Evolutionary conservation across 768 basidiomycete species (phyloP).

Genomic region (Collybiopsis luxurians): DNA sequence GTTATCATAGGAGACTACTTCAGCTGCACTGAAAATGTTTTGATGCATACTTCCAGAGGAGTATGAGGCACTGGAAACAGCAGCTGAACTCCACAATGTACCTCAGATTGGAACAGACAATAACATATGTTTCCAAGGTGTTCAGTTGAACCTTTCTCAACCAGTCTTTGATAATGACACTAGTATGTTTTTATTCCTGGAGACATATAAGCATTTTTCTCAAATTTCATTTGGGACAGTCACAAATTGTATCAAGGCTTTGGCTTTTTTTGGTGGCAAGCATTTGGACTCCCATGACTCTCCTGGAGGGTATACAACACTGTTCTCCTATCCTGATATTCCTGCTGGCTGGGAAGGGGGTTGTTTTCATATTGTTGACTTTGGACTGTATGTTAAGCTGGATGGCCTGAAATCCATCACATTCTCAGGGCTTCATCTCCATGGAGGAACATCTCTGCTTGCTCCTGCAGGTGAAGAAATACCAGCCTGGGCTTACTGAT

Average conservation of each 20-base stretch:
- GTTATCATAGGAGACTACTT: too few species aligned
- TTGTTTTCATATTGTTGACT: slow-evolving; percentile 13
- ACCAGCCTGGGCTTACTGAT: background rate
- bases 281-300: slow-evolving; percentile 12
- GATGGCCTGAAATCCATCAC: background rate
- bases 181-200: background rate
- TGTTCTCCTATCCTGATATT: slow-evolving; percentile 8
- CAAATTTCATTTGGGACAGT: background rate
- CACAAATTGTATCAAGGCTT: slow-evolving; percentile 1
- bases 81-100: background rate
- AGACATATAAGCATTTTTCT: background rate
- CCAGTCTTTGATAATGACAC: background rate
- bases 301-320: slow-evolving; percentile 2
- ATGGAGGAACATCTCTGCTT: slow-evolving; percentile 11
- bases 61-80: too few species aligned
- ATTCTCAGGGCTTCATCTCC: slow-evolving; percentile 12
- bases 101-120: too few species aligned
- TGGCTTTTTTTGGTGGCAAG: slow-evolving; percentile 12
- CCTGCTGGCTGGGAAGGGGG: slow-evolving; percentile 13
- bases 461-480: background rate
- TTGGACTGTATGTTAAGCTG: slow-evolving; percentile 11
- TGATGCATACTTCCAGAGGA: too few species aligned
- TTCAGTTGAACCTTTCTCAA: background rate
- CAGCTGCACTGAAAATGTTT: too few species aligned
- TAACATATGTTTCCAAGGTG: background rate